Conservation (phyloP, 129 eudicot genomes). For the Heracleum sosnowskyi region DNA sequence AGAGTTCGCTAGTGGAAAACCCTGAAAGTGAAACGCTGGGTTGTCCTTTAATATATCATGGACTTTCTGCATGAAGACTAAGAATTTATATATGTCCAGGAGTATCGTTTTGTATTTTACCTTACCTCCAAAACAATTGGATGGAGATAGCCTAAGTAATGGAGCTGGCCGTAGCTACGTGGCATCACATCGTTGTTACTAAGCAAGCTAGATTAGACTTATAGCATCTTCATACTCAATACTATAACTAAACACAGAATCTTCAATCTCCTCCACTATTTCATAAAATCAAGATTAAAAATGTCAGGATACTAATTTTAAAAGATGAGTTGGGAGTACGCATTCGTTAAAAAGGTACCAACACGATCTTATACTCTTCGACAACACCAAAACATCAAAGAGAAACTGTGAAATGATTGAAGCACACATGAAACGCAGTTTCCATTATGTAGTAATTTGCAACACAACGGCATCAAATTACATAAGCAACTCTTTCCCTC, state of each 20-base stretch:
- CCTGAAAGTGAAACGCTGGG: conserved; percentile 1
- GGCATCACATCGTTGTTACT: conserved; percentile 12
- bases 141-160: background rate
- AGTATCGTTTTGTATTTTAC: background rate
- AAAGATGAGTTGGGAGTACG: no score
- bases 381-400: no score
- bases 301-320: no score
- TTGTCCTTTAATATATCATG: background rate
- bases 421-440: background rate
- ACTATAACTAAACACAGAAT: background rate
- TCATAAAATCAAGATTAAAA: no score
- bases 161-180: background rate
- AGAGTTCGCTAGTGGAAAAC: no score
- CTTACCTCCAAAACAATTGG: background rate
- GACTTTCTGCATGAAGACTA: background rate
- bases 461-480: background rate
- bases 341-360: no score
- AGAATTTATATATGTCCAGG: background rate
- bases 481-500: background rate
- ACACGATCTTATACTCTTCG: no score
- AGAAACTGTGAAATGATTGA: background rate
- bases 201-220: background rate
- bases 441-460: conserved; percentile 5
- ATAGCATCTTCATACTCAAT: background rate
- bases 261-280: background rate